Evolutionary conservation across 2,329 filamentous ascomycete species (phyloP), one percentile per base, ranked within the genome.

Genomic region (Botryosphaeria dothidea): DNA sequence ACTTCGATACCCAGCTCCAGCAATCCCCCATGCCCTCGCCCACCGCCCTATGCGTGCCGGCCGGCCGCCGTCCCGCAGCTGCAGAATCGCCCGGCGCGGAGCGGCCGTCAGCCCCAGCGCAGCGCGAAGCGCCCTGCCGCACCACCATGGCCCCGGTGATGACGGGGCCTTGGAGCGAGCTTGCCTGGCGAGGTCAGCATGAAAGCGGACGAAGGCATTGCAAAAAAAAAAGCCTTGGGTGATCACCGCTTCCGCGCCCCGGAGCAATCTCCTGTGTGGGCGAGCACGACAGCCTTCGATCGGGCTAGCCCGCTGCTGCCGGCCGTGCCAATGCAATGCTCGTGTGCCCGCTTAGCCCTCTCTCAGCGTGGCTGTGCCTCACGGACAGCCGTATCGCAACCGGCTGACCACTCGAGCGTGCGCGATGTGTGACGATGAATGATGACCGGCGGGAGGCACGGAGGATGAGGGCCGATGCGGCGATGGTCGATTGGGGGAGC

Each of bases 261-360:
- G 56, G 56, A 60, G 56, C 56, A 60, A 60, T 60, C 56, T 60
- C 56, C 56, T 60, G 56, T 45, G 56, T 60, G 56, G 56, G 56
- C 56, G 56, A 60, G 56, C 56, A 60, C 56, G 56, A 60, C 56
- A 60, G 38, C 25, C 9, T n/a, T 29, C 25, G 56, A 34, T 60
- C 56, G 56, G 56, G 56, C 41, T 46, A 60, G 38, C 56, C 56
- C 56, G 56, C 56, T 52, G 51, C 51, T 21, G 51, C 11, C 19
- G 31, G 31, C 51, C 51, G 48, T 51, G 48, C 48, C 51, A 25
- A 43, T 60, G 52, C 31, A 34, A 19, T 43, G 38, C 13, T 15
- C 45, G 45, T 48, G 45, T 23, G 45, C 45, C 7, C 11, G 19
- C 19, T 13, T 21, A 48, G 9, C 15, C 34, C 34, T 11, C 49